Base-by-base conservation (phyloP, 2,329 filamentous ascomycete genomes). In the Cladophialophora bantiana region DNA sequence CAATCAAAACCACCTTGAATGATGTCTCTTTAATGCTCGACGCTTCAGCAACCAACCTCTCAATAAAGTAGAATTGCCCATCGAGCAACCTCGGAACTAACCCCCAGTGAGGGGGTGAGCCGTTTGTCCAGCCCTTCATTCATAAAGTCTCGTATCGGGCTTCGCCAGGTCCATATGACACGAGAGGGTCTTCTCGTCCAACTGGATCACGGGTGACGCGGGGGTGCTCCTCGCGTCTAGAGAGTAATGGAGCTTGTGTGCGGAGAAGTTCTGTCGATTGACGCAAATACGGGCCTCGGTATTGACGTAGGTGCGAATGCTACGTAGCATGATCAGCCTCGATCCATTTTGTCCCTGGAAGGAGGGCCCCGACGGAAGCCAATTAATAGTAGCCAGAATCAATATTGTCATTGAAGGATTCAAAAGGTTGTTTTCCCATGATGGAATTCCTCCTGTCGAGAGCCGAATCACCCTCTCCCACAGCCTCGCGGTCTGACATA, bases 61-160 rank as follows among this genome's bases (percentile, higher is more conserved):
- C 45, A 20, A 26, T 10, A 20, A 26, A 50, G 45, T 18, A 10
- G 18, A 20, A 26, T 26, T 7, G 10, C 4, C 18, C 18, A 26
- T 12, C 45, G 26, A 45, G 40, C 45, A 50, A 50, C 45, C 45
- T 50, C 45, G 45, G 45, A 50, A 26, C 45, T 50, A 50, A 5
- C 10, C 45, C 45, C 45, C 45, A 50, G 45, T 50, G 45, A 50
- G 45, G 45, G 45, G 45, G 45, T 50, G 45, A 50, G 45, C 45
- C 45, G 20, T 50, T 50, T 50, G 45, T 50, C 45, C 45, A 50
- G 45, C 45, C 45, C 20, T 50, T 50, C 7, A 26, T 50, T n/a
- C 40, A 42, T 26, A 9, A 26, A 9, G 45, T 50, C 18, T 26
- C 20, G 18, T 12, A 26, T 26, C 18, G 45, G 18, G 45, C 7